These are phyloP conservation scores for Cichorium intybus DNA, from an alignment of 140 eudicot genomes.

Conservation along the genomic window DNA sequence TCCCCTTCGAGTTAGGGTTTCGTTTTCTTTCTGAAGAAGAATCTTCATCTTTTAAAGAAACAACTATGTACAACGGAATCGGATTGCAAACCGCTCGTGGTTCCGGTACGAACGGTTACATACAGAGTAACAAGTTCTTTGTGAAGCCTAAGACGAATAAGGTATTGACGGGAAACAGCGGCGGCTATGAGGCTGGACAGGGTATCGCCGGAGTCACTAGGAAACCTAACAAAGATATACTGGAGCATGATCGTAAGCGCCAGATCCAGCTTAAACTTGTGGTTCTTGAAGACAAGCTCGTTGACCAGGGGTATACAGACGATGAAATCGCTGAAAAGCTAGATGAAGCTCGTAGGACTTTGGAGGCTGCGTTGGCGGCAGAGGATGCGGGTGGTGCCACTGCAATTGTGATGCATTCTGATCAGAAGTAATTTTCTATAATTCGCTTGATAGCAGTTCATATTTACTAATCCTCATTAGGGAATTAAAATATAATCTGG, in stretches of 20 bases:
- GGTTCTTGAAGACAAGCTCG: conserved; percentile 72
- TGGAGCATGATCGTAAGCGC: conserved; percentile 94
- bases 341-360: conserved; percentile 50
- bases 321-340: conserved; percentile 61
- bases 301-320: conserved; percentile 82
- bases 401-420: conserved; percentile 10
- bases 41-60: not conserved
- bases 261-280: conserved; percentile 83
- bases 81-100: conserved; percentile 90
- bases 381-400: conserved; percentile 42
- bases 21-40: not conserved
- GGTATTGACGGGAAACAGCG: conserved; percentile 31
- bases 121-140: conserved; percentile 75
- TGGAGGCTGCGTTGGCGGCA: conserved; percentile 58
- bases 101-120: conserved; percentile 90
- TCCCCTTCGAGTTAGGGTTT: conserved; percentile 3
- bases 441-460: not conserved
- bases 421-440: conserved; percentile 23
- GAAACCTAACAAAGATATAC: conserved; percentile 65
- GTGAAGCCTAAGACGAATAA: conserved; percentile 52
- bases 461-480: not conserved
- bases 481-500: not conserved
- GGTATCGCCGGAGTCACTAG: conserved; percentile 68
- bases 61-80: conserved; percentile 77
- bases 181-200: conserved; percentile 58